Base-by-base conservation (phyloP, 306 rosid genomes). In the Glycyrrhiza uralensis region DNA sequence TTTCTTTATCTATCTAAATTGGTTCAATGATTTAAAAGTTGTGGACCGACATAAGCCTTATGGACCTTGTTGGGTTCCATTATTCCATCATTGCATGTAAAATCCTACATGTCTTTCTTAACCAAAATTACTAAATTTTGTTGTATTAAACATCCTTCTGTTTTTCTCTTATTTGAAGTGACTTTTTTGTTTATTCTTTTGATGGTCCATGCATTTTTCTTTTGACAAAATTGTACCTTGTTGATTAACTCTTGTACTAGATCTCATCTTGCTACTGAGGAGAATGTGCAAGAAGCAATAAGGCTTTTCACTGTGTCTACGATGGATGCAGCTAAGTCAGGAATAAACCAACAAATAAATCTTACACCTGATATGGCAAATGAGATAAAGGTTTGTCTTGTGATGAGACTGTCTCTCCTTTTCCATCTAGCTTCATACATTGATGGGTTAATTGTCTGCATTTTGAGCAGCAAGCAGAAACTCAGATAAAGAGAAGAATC, bases 291-390 rank as follows among this genome's bases (percentile, higher is more conserved):
- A 71, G 99, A 94, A 82, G 99, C 99, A 49, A 69, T 87, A 39
- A 81, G 95, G 73, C 96, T 94, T 50, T 94, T 94, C 74, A 89
- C 88, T 0, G 99, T 89, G 46, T 73, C 99, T 68, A 94, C 99
- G 0, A 91, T 91, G 99, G 99, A 94, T 19, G 99, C 99, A 33
- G 99, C 99, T 42, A 86, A 65, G 71, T 94, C 99, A 2, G 99
- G 99, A 71, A 85, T 94, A 83, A 67, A 87, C 87, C 95, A 94
- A 61, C 97, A 89, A 76, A 56, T 91, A 66, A 94, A 88, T 88
- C 88, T 89, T 9, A 91, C 95, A 15, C 81, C 91, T 4, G 97
- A 94, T 13, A 91, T 89, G 95, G 92, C 90, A 22, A 92, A 86
- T 79, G 99, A 94, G 76, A 85, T 94, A 45, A 88, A 91, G 99